Percentiles rank a stretch among this genome's conserved stretches.
These are phyloP conservation scores for Pseudopithomyces chartarum DNA, from an alignment of 2,329 filamentous ascomycete genomes.

Conservation along the genomic window DNA sequence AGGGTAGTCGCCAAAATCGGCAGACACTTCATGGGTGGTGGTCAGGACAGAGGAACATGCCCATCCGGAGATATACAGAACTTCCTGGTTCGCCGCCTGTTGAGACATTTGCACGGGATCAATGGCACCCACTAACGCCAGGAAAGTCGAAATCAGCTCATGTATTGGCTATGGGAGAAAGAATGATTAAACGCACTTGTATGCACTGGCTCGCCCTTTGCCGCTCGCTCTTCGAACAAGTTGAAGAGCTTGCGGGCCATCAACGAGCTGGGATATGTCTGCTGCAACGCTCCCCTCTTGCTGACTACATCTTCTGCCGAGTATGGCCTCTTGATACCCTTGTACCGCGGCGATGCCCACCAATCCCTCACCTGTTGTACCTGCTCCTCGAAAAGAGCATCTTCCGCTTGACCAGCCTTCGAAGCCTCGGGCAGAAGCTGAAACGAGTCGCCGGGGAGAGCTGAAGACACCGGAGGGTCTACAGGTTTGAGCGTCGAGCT, in stretches of 20 bases:
- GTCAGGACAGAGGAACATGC: slow-evolving; percentile 94
- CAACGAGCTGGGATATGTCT: slow-evolving; percentile 87
- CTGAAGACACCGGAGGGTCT: slow-evolving; percentile 64
- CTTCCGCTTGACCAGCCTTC: slow-evolving; percentile 81
- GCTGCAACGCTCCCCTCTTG: slow-evolving; percentile 86
- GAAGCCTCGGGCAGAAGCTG: slow-evolving; percentile 79
- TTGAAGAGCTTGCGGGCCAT: slow-evolving; percentile 97
- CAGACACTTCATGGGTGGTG: slow-evolving; percentile 93
- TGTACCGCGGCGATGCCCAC: slow-evolving; percentile 86
- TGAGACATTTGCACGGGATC: slow-evolving; percentile 99
- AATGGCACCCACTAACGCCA: slow-evolving; percentile 81
- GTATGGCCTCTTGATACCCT: slow-evolving; percentile 91
- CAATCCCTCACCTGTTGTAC: slow-evolving; percentile 84
- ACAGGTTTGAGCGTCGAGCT: slow-evolving; percentile 57
- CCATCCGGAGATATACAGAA: slow-evolving; percentile 96
- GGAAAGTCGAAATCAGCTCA: slow-evolving; percentile 31
- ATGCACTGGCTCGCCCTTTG: slow-evolving; percentile 85
- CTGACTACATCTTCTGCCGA: slow-evolving; percentile 88
- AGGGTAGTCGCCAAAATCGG: slow-evolving; percentile 97
- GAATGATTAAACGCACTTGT: slow-evolving; percentile 67
- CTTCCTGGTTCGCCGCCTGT: slow-evolving; percentile 93
- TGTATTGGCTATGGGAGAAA: slow-evolving; percentile 26
- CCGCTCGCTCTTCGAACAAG: slow-evolving; percentile 76
- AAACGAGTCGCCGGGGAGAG: slow-evolving; percentile 75
- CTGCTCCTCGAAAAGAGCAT: slow-evolving; percentile 82